Conservation (phyloP, 768 basidiomycete species). For the Rhodocollybia butyracea region DNA sequence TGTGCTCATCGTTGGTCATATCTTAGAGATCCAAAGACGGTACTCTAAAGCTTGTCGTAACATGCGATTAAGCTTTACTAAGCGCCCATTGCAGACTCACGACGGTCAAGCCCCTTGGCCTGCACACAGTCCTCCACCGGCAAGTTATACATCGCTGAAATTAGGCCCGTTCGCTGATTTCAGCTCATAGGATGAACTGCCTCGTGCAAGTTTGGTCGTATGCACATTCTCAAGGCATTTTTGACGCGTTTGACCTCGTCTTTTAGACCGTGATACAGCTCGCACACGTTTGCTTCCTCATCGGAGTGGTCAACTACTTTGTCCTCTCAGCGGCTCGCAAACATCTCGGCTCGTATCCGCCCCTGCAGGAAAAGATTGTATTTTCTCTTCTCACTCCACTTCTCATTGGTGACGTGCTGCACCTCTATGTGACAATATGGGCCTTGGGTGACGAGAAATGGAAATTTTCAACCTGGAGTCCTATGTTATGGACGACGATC, state of each 20-base stretch:
- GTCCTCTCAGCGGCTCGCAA: slow-evolving; percentile 58
- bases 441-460: slow-evolving; percentile 70
- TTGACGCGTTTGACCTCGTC: background rate
- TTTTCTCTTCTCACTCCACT: slow-evolving; percentile 63
- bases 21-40: slow-evolving; percentile 58
- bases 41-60: slow-evolving; percentile 32
- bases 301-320: slow-evolving; percentile 69
- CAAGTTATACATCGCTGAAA: slow-evolving; percentile 7
- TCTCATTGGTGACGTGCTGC: slow-evolving; percentile 64
- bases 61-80: background rate
- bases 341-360: slow-evolving; percentile 55
- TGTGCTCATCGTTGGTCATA: slow-evolving; percentile 11
- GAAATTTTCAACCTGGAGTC: slow-evolving; percentile 58
- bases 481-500: slow-evolving; percentile 68
- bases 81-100: slow-evolving; percentile 45
- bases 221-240: background rate
- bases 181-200: slow-evolving; percentile 29
- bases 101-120: slow-evolving; percentile 79
- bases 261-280: slow-evolving; percentile 60
- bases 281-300: slow-evolving; percentile 71
- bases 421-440: slow-evolving; percentile 69
- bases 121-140: slow-evolving; percentile 39
- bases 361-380: slow-evolving; percentile 71
- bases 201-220: slow-evolving; percentile 56
- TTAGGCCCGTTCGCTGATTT: background rate